These are phyloP conservation scores for Lodderomyces pseudojiufengensis DNA, from an alignment of 1,139 yeast genomes.

Conservation along the genomic window DNA sequence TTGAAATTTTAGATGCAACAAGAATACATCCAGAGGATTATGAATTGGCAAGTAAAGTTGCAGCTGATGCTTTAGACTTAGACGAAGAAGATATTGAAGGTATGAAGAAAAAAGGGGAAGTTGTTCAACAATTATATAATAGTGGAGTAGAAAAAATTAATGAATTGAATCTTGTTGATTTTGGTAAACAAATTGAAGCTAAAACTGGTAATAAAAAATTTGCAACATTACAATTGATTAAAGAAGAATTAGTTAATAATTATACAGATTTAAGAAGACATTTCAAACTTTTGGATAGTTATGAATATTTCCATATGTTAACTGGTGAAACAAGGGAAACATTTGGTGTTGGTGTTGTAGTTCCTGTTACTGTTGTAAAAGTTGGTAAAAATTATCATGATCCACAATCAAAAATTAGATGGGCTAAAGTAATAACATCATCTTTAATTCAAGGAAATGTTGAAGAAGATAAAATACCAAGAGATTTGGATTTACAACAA, in stretches of 20 bases:
- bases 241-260: constrained; percentile 82
- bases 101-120: constrained; percentile 75
- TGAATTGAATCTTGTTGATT: constrained; percentile 84
- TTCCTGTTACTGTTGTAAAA: constrained; percentile 68
- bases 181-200: constrained; percentile 85
- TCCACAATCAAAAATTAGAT: constrained; percentile 35
- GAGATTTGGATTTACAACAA: constrained; percentile 42
- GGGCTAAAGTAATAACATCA: constrained; percentile 61
- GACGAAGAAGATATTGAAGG: constrained; percentile 93
- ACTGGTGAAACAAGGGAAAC: constrained; percentile 81
- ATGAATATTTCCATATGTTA: constrained; percentile 80
- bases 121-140: constrained; percentile 72
- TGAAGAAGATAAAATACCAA: constrained; percentile 63
- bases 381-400: constrained; percentile 47
- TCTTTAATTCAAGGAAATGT: constrained; percentile 75
- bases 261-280: constrained; percentile 80
- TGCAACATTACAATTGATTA: constrained; percentile 80
- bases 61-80: constrained; percentile 93
- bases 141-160: constrained; percentile 86
- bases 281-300: constrained; percentile 61
- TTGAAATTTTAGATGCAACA: constrained; percentile 87
- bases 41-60: constrained; percentile 93
- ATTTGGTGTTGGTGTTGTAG: constrained; percentile 65
- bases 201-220: constrained; percentile 75
- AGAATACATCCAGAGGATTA: constrained; percentile 98